A percentile compares a stretch with the other conserved stretches of the same genome.
phyloP scores from a whole-genome alignment of 1,139 yeast species.

The Saccharomyces hybrid region DNA sequence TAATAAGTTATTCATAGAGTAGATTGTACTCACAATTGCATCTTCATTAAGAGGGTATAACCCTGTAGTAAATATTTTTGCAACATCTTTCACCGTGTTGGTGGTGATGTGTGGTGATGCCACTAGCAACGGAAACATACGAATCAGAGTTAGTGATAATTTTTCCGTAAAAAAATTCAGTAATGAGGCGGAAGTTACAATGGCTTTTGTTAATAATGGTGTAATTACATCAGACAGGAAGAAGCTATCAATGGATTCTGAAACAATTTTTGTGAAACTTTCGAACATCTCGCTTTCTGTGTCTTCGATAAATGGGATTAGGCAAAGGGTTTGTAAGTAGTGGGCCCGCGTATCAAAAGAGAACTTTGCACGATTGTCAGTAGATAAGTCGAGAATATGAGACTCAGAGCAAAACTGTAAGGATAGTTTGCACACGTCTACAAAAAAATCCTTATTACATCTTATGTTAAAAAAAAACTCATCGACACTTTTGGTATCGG shows the following conservation, averaged over 20 bases:
- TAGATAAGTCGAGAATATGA: conserved; percentile 18
- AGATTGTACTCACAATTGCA: conserved; percentile 74
- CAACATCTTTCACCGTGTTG: conserved; percentile 30
- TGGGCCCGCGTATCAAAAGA: conserved; percentile 19
- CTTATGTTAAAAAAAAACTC: conserved; percentile 3
- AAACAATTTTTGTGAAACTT: conserved; percentile 12
- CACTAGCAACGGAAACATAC: conserved; percentile 28
- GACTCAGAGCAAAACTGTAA: conserved; percentile 9
- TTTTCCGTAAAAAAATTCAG: conserved; percentile 28
- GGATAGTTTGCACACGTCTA: conserved; percentile 15
- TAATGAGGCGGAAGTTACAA: conserved; percentile 30
- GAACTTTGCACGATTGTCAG: conserved; percentile 23
- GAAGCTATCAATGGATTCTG: conserved; percentile 16
- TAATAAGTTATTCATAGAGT: conserved; percentile 70
- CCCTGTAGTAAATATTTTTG: conserved; percentile 38
- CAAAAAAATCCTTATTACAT: conserved; percentile 7
- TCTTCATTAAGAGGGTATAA: conserved; percentile 51
- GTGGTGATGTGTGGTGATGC: conserved; percentile 24
- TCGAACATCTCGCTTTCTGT: conserved; percentile 9
- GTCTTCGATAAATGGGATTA: conserved; percentile 15
- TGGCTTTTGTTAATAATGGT: conserved; percentile 30
- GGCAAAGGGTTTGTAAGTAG: conserved; percentile 20
- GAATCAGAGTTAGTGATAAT: conserved; percentile 23
- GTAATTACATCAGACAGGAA: conserved; percentile 27
- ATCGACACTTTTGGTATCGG: conserved; percentile 4